Evolutionary conservation across 345 rosid species (phyloP), one percentile per base, ranked within the genome.

Genomic region (Citrus glauca): DNA sequence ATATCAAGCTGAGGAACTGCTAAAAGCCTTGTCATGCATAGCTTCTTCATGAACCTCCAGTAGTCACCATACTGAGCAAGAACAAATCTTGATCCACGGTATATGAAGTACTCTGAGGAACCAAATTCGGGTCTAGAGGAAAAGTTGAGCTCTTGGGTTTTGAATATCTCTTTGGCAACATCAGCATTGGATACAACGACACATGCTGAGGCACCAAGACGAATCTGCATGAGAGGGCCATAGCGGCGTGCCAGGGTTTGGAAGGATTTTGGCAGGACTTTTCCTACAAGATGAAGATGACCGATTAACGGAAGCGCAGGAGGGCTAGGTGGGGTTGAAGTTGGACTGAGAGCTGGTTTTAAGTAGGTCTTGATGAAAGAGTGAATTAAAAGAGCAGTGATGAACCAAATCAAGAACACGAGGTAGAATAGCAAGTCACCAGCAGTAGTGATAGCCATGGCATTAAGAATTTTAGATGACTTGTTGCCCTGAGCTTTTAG

Each of bases 41-140:
- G 78, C 84, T 91, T 91, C 81, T 90, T 89, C 89, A 89, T 89
- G 87, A 89, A 89, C 40, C 90, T 82, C 87, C 87, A 87, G 76
- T 89, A 89, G 27, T 85, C 84, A 8, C 87, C 85, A 60, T 86
- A 87, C 28, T 78, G 88, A 1, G 90, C 92, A 9, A 83, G 82
- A 9, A 86, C 69, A 67, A 89, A 89, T 65, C 88, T 82, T 1
- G 90, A 86, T 6, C 89, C 90, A 61, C 85, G 35, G 40, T 89
- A 89, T 19, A 87, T 87, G 78, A 85, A 87, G 61, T 82, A 70
- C 28, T 87, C 86, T 6, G 90, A 81, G 13, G 84, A 78, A 2
- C 88, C 89, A 30, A 89, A 85, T 74, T 87, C 90, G 2, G 87
- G 89, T 20, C 89, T 70, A 1, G 90, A 86, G 22, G 84, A 81